Evolutionary conservation across 2,329 filamentous ascomycete genomes (phyloP).

Genomic region (Beauveria sp.): DNA sequence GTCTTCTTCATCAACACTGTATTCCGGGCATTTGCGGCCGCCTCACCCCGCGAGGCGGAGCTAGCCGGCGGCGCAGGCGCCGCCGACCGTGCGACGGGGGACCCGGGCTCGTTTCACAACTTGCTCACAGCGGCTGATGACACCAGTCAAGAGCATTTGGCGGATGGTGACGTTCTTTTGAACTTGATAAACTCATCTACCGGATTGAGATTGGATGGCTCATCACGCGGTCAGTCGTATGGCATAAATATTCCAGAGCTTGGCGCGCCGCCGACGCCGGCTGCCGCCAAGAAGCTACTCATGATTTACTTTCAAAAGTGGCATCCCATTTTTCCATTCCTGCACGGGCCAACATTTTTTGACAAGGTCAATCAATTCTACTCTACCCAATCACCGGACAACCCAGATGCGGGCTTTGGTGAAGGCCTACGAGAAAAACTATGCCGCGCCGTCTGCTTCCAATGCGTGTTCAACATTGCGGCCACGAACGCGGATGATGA

Average conservation of each 20-base stretch:
- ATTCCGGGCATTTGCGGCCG: slow-evolving; percentile 38
- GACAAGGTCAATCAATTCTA: slow-evolving; percentile 37
- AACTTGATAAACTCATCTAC: neutral
- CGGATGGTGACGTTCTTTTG: neutral
- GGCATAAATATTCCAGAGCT: slow-evolving; percentile 17
- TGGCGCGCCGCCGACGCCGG: slow-evolving; percentile 21
- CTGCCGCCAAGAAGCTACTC: slow-evolving; percentile 32
- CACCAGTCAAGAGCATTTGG: neutral
- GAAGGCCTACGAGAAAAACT: slow-evolving; percentile 16
- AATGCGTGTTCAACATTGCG: slow-evolving; percentile 44
- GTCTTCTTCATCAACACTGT: slow-evolving; percentile 49
- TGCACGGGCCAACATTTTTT: slow-evolving; percentile 42
- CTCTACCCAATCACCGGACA: neutral
- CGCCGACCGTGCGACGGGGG: slow-evolving; percentile 5
- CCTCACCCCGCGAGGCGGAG: slow-evolving; percentile 15
- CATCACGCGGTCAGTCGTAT: slow-evolving; percentile 10
- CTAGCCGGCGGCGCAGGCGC: slow-evolving; percentile 3
- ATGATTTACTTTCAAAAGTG: slow-evolving; percentile 42
- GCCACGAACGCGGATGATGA: slow-evolving; percentile 19
- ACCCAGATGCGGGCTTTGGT: slow-evolving; percentile 6
- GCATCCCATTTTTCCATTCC: slow-evolving; percentile 45
- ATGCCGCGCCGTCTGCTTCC: slow-evolving; percentile 32
- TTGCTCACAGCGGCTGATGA: neutral
- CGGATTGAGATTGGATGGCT: neutral
- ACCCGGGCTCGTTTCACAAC: neutral